Percentiles rank a stretch among this genome's conserved stretches.
These are phyloP conservation scores for Aspergillus niger DNA, from an alignment of 2,329 filamentous ascomycete genomes.

Conservation along the genomic window DNA sequence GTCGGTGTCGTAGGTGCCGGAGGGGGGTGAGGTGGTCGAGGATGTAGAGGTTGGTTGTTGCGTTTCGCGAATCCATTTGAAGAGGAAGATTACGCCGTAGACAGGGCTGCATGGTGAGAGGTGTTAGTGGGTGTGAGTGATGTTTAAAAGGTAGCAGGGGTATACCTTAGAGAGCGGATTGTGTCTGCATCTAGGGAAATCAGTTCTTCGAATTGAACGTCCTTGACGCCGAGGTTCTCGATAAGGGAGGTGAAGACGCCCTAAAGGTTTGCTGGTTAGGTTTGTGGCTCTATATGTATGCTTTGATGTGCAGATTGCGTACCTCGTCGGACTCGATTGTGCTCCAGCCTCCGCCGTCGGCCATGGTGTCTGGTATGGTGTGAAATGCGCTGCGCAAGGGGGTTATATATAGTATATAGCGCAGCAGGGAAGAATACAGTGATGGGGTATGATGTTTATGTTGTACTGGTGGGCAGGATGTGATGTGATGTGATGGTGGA, in stretches of 20 bases:
- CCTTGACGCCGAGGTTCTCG: slow-evolving; percentile 85
- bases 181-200: slow-evolving; percentile 78
- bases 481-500: not conserved
- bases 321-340: slow-evolving; percentile 98
- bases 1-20: slow-evolving; percentile 77
- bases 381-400: not conserved
- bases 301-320: slow-evolving; percentile 39
- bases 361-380: slow-evolving; percentile 58
- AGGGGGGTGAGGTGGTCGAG: slow-evolving; percentile 64
- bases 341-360: slow-evolving; percentile 74
- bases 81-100: slow-evolving; percentile 97
- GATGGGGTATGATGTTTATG: not conserved
- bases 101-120: slow-evolving; percentile 59
- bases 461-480: not conserved
- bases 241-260: slow-evolving; percentile 97
- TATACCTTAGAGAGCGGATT: slow-evolving; percentile 46
- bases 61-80: slow-evolving; percentile 73
- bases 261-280: slow-evolving; percentile 46
- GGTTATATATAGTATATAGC: not conserved
- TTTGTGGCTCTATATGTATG: slow-evolving; percentile 7
- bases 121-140: not conserved
- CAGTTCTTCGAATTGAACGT: slow-evolving; percentile 96
- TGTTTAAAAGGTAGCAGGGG: slow-evolving; percentile 1
- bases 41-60: slow-evolving; percentile 60
- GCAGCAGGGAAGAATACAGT: not conserved